Evolutionary conservation across 345 rosid genomes (phyloP), one percentile per base, ranked within the genome.

Genomic region (Ricinus communis): DNA sequence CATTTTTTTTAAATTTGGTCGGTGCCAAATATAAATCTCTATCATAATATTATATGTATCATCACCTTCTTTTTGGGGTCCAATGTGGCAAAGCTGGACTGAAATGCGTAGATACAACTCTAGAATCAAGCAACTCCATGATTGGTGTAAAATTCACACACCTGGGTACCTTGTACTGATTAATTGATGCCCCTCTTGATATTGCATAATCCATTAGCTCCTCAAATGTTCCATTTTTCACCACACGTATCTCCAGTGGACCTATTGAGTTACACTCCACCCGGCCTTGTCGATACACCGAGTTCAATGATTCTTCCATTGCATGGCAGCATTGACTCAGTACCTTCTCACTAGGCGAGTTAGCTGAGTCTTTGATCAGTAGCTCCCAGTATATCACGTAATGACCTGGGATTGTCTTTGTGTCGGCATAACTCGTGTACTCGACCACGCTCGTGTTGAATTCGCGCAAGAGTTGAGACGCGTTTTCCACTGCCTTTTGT

Each of bases 131-230:
- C 46, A 82, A 63, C 50, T 82, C 85, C 65, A 82, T 59, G 19
- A 82, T 82, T 9, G 85, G 85, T 15, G 81, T 71, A 66, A 73
- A 82, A 49, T 71, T 79, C 28, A 82, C 82, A 68, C 85, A 82
- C 66, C 85, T 70, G 7, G 85, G 85, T 6, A 72, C 79, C 63
- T 82, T 82, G 40, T 82, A 82, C 78, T 82, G 85, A 66, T 82
- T 82, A 21, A 82, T 82, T 5, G 85, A 82, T 15, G 85, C 85
- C 12, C 85, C 85, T 59, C 80, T 73, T 11, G 82, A 79, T 11
- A 82, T 82, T 14, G 85, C 83, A 41, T 82, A 82, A 28, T 82
- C 85, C 85, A 82, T 82, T 11, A 82, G 68, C 60, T 82, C 82
- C 55, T 82, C 85, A 47, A 82, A 82, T 18, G 85, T 82, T 3